These are phyloP conservation scores for Apiospora koreana DNA, from an alignment of 2,329 filamentous ascomycete genomes.

Conservation along the genomic window DNA sequence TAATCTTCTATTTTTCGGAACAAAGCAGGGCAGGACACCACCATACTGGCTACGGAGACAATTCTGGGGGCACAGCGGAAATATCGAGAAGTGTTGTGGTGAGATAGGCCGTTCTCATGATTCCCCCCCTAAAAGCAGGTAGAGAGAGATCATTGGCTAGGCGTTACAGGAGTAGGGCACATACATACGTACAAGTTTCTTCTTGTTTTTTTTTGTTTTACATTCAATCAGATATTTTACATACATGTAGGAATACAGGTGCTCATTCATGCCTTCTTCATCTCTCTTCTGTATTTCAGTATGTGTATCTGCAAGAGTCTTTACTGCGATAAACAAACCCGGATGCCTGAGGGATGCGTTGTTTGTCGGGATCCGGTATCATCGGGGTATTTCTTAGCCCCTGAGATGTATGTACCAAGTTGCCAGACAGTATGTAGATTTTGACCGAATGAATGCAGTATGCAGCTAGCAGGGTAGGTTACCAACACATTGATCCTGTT, in stretches of 20 bases:
- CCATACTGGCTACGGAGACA: not conserved
- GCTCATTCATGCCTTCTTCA: not conserved
- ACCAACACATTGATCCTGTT: too few relatives aligned
- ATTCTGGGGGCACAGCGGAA: not conserved
- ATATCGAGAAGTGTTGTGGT: not conserved
- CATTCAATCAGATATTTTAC: not conserved
- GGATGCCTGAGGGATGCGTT: too few relatives aligned
- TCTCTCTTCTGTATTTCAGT: not conserved
- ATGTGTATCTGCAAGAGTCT: too few relatives aligned
- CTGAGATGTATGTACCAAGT: too few relatives aligned
- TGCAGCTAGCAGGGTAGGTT: too few relatives aligned
- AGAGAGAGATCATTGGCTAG: not conserved
- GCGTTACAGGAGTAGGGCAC: not conserved
- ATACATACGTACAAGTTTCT: not conserved
- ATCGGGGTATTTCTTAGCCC: too few relatives aligned
- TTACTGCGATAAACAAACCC: too few relatives aligned
- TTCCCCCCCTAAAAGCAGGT: not conserved
- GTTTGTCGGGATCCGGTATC: too few relatives aligned
- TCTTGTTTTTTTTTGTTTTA: not conserved
- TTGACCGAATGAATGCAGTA: too few relatives aligned
- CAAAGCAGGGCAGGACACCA: not conserved
- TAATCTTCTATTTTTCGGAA: not conserved
- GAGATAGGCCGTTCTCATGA: not conserved
- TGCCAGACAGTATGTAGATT: too few relatives aligned
- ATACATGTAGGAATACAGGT: not conserved